Evolutionary conservation across 2,329 filamentous ascomycete species (phyloP), one percentile per base, ranked within the genome.

Genomic region (Monosporascus sp.): DNA sequence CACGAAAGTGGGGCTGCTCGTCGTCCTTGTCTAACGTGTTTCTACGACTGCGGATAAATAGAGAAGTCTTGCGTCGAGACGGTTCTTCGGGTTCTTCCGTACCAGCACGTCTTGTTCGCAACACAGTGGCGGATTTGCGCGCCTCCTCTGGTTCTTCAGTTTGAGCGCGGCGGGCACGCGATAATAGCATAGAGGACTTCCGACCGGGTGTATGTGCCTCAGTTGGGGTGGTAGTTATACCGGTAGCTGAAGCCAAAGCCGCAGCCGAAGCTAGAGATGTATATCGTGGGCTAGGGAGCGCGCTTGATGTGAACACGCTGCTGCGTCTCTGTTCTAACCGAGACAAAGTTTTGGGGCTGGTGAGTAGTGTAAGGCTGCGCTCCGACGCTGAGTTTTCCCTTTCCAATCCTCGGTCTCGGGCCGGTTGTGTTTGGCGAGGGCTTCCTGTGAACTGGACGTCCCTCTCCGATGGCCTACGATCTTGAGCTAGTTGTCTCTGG

Each of bases 291-390:
- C 72, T 74, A 5, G 78, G 71, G 1, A 80, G 62, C 5, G 73
- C 67, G n/a, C 69, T 74, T 2, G 72, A 67, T 50, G 71, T 70
- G 2, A 82, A 65, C 38, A 80, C 69, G 14, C 71, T 78, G 43
- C 72, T 73, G 46, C 81, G 73, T 57, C 75, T 74, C 60, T 84
- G 79, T 58, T 84, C 81, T 24, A 79, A 72, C 48, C 77, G 78
- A 19, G 79, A 78, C 51, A 77, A 60, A 14, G 75, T 68, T 49
- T 78, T 74, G 2, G 78, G 77, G 55, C 77, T 79, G 47, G 69
- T 72, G 51, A 69, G 59, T 55, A 69, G 55, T 8, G 71, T 57
- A 14, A 72, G 57, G 19, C 56, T 68, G 48, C 73, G 70, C 19
- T 81, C 78, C 2, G 65, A 63, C 14, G 72, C 40, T 43, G 40